Evolutionary conservation across 345 rosid species (phyloP), one percentile per base, ranked within the genome.

Genomic region (Camelina laxa): DNA sequence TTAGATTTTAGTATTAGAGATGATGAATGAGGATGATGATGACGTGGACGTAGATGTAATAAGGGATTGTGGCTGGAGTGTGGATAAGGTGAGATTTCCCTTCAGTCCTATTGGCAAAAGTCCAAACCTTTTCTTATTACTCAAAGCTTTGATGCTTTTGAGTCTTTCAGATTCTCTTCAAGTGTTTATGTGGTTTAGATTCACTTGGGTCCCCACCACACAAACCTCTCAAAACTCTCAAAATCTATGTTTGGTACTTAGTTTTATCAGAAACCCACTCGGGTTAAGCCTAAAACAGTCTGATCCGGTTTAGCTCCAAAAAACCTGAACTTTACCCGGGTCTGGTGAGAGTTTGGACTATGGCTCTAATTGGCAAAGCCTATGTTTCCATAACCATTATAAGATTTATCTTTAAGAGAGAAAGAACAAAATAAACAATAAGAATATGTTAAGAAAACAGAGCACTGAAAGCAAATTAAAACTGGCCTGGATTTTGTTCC

Each of bases 11-110:
- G 81, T 72, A 66, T 65, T 16, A 49, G 69, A 65, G 69, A 66
- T 79, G 81, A 56, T 79, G 81, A 56, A 83, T 63, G 84, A 79
- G 63, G 75, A 77, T 67, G 83, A 80, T 77, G 86, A 80, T 80
- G 83, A 80, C 69, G 81, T 81, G 80, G 82, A 50, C 45, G 0
- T 51, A 19, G 20, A 59, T 60, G 73, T 59, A 65, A 79, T 82
- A 33, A 70, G 77, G 69, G 84, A 67, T 77, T 89, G 96, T 89
- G 97, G 97, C 61, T 70, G 87, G 87, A 80, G 86, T 85, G 91
- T 84, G 91, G 97, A 93, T 94, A 90, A 88, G 98, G 96, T 88
- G 84, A 86, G 95, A 94, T 94, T 87, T 86, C 96, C 89, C 67
- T 70, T 75, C 75, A 66, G 77, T 83, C 91, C 84, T 80, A 86